Base-by-base conservation (phyloP, 2,329 filamentous ascomycete genomes). In the Alternaria burnsii region DNA sequence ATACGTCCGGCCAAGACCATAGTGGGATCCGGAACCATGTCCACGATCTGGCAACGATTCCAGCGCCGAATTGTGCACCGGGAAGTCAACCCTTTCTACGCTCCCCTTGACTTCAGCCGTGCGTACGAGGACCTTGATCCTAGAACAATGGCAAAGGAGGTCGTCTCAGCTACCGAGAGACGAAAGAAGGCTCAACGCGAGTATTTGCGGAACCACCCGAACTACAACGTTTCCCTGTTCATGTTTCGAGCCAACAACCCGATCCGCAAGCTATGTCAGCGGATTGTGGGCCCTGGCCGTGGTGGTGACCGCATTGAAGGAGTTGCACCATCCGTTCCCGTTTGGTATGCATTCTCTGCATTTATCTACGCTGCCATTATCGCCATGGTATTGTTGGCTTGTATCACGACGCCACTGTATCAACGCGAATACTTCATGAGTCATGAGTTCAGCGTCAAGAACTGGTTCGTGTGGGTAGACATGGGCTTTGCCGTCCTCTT, bases 401-500 rank as follows among this genome's bases (percentile, higher is more conserved):
- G 94, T 74, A 85, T 98, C 52, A 97, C 94, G 1, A 99, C 95
- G 1, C 95, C 95, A 0, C 82, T 99, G 16, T 99, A 96, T 75
- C 95, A 99, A 76, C 93, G 91, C 75, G 86, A 93, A 68, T 96
- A 97, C 74, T 94, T 94, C 70, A 77, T 86, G 54, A 82, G 78
- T 6, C 84, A 88, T 59, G 74, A 79, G 1, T 88, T 88, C 73
- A 88, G 83, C 59, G 82, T 87, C 46, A 85, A 84, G 59, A 95
- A 94, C 73, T 99, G 96, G 95, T 98, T 97, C 75, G 91, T 96
- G 6, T 98, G 92, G 87, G 92, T 92, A 12, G 95, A 99, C 77
- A 84, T 96, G 78, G 90, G 91, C 7, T 99, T 99, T 76, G 93
- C 94, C 2, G 79, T 91, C 2, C 80, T 99, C 14, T 99, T 99